Percentiles rank a stretch among this genome's conserved stretches.
Conservation (phyloP, 768 basidiomycete species). For the Rhodotorula babjevae region DNA sequence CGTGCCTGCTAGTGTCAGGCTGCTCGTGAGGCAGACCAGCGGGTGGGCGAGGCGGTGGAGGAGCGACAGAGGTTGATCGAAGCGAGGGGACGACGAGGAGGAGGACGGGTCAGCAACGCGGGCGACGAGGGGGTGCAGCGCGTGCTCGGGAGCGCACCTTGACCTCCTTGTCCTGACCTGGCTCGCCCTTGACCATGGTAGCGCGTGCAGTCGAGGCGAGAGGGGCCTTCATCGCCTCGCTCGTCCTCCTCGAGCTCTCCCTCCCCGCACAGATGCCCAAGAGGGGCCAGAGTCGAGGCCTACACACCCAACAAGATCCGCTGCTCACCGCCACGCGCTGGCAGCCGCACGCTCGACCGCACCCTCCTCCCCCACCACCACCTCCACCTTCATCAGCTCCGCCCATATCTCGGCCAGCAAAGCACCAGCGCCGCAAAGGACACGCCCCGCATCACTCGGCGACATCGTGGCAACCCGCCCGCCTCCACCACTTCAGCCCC, state of each 20-base stretch:
- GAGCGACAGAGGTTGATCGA: too few species aligned
- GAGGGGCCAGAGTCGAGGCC: background rate
- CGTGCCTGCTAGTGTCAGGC: background rate
- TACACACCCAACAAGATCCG: accelerated
- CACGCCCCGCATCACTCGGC: background rate
- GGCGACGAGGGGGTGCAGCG: background rate
- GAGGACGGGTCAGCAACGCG: too few species aligned
- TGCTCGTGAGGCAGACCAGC: background rate
- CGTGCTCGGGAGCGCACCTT: background rate
- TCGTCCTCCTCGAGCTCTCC: too few species aligned
- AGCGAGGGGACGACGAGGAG: background rate
- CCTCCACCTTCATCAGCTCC: background rate
- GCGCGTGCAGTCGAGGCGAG: background rate
- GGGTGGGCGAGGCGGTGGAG: background rate
- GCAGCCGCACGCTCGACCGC: background rate
- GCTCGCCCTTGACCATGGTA: conserved; percentile 3
- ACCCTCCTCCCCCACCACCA: background rate
- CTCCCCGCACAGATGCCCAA: too few species aligned
- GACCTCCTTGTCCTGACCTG: background rate
- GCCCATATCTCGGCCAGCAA: background rate
- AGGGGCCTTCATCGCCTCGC: background rate
- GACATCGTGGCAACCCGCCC: background rate
- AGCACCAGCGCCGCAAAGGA: background rate
- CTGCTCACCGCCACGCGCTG: background rate
- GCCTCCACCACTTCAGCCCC: background rate